Evolutionary conservation across 768 basidiomycete genomes (phyloP), one percentile per base, ranked within the genome.

Genomic region (Termitomyces sp.): DNA sequence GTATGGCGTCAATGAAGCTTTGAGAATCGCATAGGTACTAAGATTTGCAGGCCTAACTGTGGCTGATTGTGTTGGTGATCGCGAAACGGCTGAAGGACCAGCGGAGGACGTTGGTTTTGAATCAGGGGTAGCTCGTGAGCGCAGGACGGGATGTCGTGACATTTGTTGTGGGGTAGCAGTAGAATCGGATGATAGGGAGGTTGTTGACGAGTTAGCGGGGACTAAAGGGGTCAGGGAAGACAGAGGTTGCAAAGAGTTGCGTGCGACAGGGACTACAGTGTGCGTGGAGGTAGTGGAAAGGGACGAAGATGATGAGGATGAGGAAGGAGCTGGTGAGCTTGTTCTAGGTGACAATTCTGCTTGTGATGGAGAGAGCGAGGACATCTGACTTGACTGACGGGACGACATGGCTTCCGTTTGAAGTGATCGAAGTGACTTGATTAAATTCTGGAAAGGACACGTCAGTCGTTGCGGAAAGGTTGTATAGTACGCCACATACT

Each of bases 261-360:
- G 66, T 1, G 72, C 14, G 73, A 76, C 40, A 16, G 88, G 88
- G 22, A 87, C 84, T 2, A 84, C 77, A 4, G 90, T 91, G 61
- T 85, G 86, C 26, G 85, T 88, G 0, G 88, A 90, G 3, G 81
- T 77, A 8, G 87, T 88, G 0, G 88, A 90, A 32, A 86, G 72
- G 3, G 87, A 87, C 0, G 89, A 87, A 0, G 83, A 83, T 0
- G 88, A 88, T 0, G 84, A 83, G 0, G 82, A 79, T 3, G 83
- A 74, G 0, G 86, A 84, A 2, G 82, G 78, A 14, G 81, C 71
- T 28, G 79, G 85, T 2, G 80, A 79, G 58, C 70, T 68, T 16
- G 75, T 60, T 26, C 76, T 76, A 47, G 77, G 68, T 16, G 77
- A 65, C 52, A 70, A 66, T 7, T 56, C 72, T 60, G 22, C 65